Conservation (phyloP, 495 filamentous ascomycete genomes). For the Aspergillus nanangensis region DNA sequence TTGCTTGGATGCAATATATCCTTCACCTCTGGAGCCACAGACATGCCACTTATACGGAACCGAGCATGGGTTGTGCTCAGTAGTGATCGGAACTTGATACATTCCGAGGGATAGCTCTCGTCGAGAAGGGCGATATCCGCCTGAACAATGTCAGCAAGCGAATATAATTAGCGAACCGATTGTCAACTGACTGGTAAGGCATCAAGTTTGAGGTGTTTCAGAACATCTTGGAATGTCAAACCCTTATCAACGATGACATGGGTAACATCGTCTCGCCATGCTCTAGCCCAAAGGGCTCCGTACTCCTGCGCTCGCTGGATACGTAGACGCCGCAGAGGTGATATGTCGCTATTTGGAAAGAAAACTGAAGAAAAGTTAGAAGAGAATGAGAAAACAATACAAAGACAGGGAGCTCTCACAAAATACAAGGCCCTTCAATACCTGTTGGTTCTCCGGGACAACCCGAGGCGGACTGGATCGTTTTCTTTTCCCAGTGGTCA, state of each 20-base stretch:
- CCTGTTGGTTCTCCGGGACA: slow-evolving; percentile 55
- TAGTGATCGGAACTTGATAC: slow-evolving; percentile 56
- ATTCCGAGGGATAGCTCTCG: slow-evolving; percentile 76
- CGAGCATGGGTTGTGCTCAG: slow-evolving; percentile 53
- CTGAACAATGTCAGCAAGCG: slow-evolving; percentile 34
- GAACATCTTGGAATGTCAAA: slow-evolving; percentile 61
- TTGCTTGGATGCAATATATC: slow-evolving; percentile 2
- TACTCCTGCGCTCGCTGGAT: slow-evolving; percentile 73
- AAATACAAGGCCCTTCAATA: slow-evolving; percentile 63
- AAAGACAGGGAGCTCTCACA: no score
- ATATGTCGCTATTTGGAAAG: slow-evolving; percentile 73
- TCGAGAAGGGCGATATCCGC: slow-evolving; percentile 58
- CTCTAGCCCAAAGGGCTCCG: slow-evolving; percentile 62
- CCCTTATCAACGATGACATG: slow-evolving; percentile 79
- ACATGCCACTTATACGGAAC: slow-evolving; percentile 53
- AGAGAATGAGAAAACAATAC: no score
- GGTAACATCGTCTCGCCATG: slow-evolving; percentile 51
- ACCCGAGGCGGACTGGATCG: slow-evolving; percentile 25
- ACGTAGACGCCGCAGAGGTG: slow-evolving; percentile 58
- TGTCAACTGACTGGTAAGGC: slow-evolving; percentile 39
- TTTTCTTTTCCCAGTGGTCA: slow-evolving; percentile 15
- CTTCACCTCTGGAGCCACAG: slow-evolving; percentile 5
- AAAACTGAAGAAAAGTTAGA: slow-evolving; percentile 67
- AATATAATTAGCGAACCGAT: slow-evolving; percentile 4
- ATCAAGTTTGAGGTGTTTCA: slow-evolving; percentile 50